A percentile compares a stretch with the other conserved stretches of the same genome.
These are phyloP conservation scores for Pelagophyceae sp. DNA, from an alignment of 352 stramenopile genomes.

Conservation along the genomic window DNA sequence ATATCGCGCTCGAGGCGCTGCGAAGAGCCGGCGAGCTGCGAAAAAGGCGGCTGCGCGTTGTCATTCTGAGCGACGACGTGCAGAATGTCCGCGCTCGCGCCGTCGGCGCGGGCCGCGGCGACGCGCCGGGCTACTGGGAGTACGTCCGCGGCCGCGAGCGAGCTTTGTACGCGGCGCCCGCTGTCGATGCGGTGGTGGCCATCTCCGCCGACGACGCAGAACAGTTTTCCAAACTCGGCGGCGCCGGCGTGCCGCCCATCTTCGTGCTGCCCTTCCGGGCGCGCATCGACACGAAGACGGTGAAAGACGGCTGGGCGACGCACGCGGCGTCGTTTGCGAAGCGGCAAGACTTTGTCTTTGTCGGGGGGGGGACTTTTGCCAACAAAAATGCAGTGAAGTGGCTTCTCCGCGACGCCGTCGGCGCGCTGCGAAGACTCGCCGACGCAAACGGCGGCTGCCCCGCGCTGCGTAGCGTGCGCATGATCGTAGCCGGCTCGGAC, in stretches of 20 bases:
- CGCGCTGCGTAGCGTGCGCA: not conserved
- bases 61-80: conserved; percentile 1
- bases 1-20: not conserved
- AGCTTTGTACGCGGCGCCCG: not conserved
- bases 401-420: conserved; percentile 7
- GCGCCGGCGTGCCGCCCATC: not conserved
- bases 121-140: conserved; percentile 7
- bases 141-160: not conserved
- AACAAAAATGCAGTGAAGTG: not conserved
- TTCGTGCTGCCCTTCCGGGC: not conserved
- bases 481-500: not conserved
- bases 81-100: not conserved
- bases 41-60: not conserved
- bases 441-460: conserved; percentile 1
- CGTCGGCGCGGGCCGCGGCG: conserved; percentile 8
- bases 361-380: conserved; percentile 5
- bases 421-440: not conserved
- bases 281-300: not conserved
- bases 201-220: not conserved
- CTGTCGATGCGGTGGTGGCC: not conserved
- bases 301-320: not conserved
- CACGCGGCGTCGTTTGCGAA: not conserved
- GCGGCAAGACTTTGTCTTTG: not conserved
- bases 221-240: not conserved
- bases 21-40: not conserved